Evolutionary conservation across 345 rosid genomes (phyloP), one percentile per base, ranked within the genome.

Genomic region (Passiflora organensis): DNA sequence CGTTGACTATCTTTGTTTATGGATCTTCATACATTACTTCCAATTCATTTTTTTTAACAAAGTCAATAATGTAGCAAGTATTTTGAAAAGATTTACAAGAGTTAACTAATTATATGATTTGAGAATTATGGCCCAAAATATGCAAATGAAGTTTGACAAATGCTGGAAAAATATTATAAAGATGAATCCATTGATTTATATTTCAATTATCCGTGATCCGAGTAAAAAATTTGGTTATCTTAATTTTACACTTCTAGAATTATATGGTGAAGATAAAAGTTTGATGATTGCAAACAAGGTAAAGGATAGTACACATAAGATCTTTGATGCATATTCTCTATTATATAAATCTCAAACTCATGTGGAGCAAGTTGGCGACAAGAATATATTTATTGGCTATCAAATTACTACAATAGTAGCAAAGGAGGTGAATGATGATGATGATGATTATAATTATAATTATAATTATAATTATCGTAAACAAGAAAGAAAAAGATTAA

Each of bases 81-180:
- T n/a, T 2, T 6, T 32, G 2, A n/a, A 10, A 6, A n/a, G n/a
- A 57, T 0, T 6, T 43, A 41, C 34, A 28, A 28, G n/a, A 10
- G 15, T 9, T 16, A 16, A 57, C 5, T 45, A 13, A 10, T 3
- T 24, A 57, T 21, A 8, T n/a, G 8, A 6, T 1, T 45, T 57
- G 17, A n/a, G 37, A 16, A 8, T 14, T 3, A 56, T 62, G 59
- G 54, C 64, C 4, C 17, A 18, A 20, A 42, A 43, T 5, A 60
- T 49, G 52, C 55, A 61, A 42, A 9, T 1, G 2, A 61, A 52
- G 16, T 48, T n/a, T 23, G 50, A 60, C 3, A 67, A 60, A 17
- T 68, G 63, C 46, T 57, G 57, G 11, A 55, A 60, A 3, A 51
- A 44, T 32, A 3, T 47, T 0, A 25, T 56, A 4, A 47, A 45